Base-by-base conservation (phyloP, 495 filamentous ascomycete genomes). In the Immersiella caudata region DNA sequence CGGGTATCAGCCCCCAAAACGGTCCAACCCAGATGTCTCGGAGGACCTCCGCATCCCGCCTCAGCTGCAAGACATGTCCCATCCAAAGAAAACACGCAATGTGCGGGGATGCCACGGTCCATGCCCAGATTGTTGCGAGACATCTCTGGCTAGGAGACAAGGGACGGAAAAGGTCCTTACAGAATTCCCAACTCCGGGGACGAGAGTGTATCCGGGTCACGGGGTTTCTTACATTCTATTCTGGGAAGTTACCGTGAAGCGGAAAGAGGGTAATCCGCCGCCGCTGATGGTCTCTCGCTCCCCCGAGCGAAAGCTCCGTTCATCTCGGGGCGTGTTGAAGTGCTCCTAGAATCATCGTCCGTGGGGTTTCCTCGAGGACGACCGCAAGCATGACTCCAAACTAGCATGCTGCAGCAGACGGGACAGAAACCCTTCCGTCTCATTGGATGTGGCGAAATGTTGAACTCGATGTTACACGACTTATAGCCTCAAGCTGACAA, bases 401-500 rank as follows among this genome's bases (percentile, higher is more conserved):
- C 61, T 22, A 33, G 57, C 27, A 20, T 29, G 20, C 59, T 60
- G 70, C 59, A 62, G 64, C 58, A 12, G 35, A 67, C 24, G 64
- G 52, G 60, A 61, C 56, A 46, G 62, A 21, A 50, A 25, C 24
- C 16, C 50, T 49, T 61, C 35, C 35, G 29, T 24, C 46, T 62
- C 57, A 68, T 63, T 66, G 70, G 67, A 64, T 54, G 35, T 24
- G 29, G 59, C 54, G 22, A 27, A 16, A n/a, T 67, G 57, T 64
- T 65, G 70, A 69, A 56, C 50, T 60, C 26, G n/a, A n/a, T 57
- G 64, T 64, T 52, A 58, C 64, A 62, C 71, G 52, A 67, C 55
- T 33, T 75, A 75, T 73, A 72, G 67, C 67, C 52, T 69, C 65
- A 54, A 64, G 22, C 59, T 40, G 36, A 40, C 71, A 75, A 62